Evolutionary conservation across 345 rosid species (phyloP), one percentile per base, ranked within the genome.

Genomic region (Populus davidiana): DNA sequence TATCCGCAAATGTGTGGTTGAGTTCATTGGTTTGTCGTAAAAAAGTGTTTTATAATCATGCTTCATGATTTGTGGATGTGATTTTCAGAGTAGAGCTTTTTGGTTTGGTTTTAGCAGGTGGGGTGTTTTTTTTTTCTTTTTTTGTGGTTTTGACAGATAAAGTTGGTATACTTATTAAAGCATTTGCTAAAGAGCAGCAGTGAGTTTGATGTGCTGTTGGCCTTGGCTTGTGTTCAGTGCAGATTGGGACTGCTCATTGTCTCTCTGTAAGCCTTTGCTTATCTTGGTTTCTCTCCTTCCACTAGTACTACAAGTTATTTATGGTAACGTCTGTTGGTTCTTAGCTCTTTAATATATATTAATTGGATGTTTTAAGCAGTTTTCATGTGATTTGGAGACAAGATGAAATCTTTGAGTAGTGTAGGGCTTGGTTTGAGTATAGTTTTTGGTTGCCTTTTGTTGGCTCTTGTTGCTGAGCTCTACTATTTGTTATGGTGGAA

Each of bases 401-500:
- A 82, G 79, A 95, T 95, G 99, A 93, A 87, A 83, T 92, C 98
- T 83, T 81, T 95, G 83, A 93, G 99, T 50, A 85, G 93, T 84
- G 92, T 93, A 61, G 99, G 98, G 18, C 96, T 96, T 84, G 99
- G 94, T 50, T 80, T 96, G 82, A 93, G 93, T 83, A 90, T 92
- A 79, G 91, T 96, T 76, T 96, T 96, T 82, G 97, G 94, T 39
- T 92, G 91, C 73, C 86, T 96, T 9, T 76, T 96, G 25, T 25
- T 96, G 59, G 99, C 99, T 84, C 91, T 96, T 31, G 74, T 91
- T 17, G 97, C 87, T 38, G 99, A 93, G 86, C 88, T 93, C 21
- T 96, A 91, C 81, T 96, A 96, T 86, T 82, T 93, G 89, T 77
- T 96, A 43, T 96, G 99, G 92, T 91, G 96, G 88, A 96, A 96